Evolutionary conservation across 2,329 filamentous ascomycete species (phyloP), one percentile per base, ranked within the genome.

Genomic region (Chalara sp.): DNA sequence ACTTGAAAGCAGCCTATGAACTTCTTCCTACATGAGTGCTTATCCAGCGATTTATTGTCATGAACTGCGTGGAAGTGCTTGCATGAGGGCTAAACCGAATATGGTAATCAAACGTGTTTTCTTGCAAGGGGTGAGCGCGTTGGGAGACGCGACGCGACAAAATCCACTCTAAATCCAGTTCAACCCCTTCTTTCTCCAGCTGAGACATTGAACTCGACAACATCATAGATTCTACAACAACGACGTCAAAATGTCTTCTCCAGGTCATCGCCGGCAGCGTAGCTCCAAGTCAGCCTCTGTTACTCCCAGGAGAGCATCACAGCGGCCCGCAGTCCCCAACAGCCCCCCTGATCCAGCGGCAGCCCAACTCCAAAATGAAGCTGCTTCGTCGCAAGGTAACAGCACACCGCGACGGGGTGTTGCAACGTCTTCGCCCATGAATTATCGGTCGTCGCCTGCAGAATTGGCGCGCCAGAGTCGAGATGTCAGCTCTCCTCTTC

Each of bases 391-490:
- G 6, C 63, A 63, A 50, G 53, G 50, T 21, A 64, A 58, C 62
- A 66, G 65, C 42, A 78, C 76, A 47, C 76, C 77, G 55, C 73
- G 74, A 47, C 68, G 68, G 50, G 69, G 67, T 47, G 70, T 76
- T 59, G 73, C 84, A 55, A 92, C 89, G 3, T 93, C 89, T 4
- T 95, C 90, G 52, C 91, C 91, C 40, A 76, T 96, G 57, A 87
- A 88, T 68, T 95, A 84, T 68, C 81, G 75, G 55, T 84, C 80
- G 0, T 84, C 81, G 13, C 80, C 82, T 6, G 64, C 70, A 62
- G 65, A 69, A 61, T 62, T 65, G 55, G 66, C 70, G 61, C 61
- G 57, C 31, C 48, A 51, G 60, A 67, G 46, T 65, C 65, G 70
- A 70, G 63, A 61, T 21, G 75, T 80, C n/a, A 82, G 78, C 67